A percentile compares a stretch with the other conserved stretches of the same genome.
These are phyloP conservation scores for Ceratobasidium sp. DNA, from an alignment of 1,284 basidiomycete genomes.

Conservation along the genomic window DNA sequence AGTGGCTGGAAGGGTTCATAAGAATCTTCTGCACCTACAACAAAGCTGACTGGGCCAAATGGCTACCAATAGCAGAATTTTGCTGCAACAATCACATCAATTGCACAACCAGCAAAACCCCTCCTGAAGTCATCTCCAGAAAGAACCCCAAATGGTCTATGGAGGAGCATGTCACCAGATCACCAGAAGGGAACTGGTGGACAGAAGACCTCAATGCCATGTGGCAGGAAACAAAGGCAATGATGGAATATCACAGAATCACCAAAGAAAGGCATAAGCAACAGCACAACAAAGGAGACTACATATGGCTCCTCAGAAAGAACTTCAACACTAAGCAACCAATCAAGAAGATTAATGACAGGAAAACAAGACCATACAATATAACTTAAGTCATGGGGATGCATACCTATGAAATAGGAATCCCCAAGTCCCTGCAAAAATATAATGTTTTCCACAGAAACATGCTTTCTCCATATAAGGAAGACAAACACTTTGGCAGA, in stretches of 20 bases:
- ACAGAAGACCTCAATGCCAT: neutral
- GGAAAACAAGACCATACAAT: conserved; percentile 42
- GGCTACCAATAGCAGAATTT: conserved; percentile 42
- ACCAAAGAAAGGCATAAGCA: neutral
- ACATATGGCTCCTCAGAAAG: conserved; percentile 39
- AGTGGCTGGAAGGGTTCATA: conserved; percentile 44
- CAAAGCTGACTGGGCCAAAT: conserved; percentile 42
- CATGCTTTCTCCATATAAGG: too few species aligned
- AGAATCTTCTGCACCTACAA: conserved; percentile 39
- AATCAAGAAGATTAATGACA: conserved; percentile 36
- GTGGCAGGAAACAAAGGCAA: neutral
- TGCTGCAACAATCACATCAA: conserved; percentile 38
- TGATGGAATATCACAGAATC: conserved; percentile 1
- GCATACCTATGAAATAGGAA: too few species aligned
- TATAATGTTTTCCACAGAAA: too few species aligned
- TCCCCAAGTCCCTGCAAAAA: too few species aligned
- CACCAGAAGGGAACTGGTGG: neutral
- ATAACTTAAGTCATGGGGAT: too few species aligned
- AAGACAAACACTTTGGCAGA: too few species aligned
- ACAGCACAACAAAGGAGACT: conserved; percentile 40
- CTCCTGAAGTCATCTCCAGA: conserved; percentile 45
- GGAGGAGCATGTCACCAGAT: neutral
- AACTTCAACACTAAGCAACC: conserved; percentile 43
- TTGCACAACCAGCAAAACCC: conserved; percentile 39
- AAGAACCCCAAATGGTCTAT: conserved; percentile 40